These are phyloP conservation scores for Teunomyces atbi DNA, from an alignment of 805 yeast genomes.

Conservation along the genomic window DNA sequence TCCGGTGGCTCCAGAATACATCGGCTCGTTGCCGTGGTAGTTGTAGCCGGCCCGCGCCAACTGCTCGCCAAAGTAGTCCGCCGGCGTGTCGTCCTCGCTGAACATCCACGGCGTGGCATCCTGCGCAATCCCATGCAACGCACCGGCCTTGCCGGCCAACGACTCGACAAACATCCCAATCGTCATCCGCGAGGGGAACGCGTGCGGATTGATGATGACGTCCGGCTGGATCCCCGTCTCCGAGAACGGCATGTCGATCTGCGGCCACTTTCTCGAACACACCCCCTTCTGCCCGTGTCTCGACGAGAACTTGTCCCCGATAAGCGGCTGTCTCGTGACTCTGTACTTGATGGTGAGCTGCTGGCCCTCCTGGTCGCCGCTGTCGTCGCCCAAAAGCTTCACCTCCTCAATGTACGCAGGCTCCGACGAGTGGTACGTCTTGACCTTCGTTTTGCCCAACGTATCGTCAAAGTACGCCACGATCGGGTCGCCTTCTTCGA, in stretches of 20 bases:
- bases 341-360: slow-evolving; percentile 83
- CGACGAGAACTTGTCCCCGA: slow-evolving; percentile 97
- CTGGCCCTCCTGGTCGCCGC: slow-evolving; percentile 75
- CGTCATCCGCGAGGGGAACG: slow-evolving; percentile 99
- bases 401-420: slow-evolving; percentile 96
- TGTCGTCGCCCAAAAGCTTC: slow-evolving; percentile 83
- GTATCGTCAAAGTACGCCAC: slow-evolving; percentile 91
- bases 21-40: slow-evolving; percentile 97
- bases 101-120: slow-evolving; percentile 97
- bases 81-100: slow-evolving; percentile 89
- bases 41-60: slow-evolving; percentile 84
- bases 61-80: slow-evolving; percentile 96
- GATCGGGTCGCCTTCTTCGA: slow-evolving; percentile 95
- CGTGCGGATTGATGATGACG: slow-evolving; percentile 96
- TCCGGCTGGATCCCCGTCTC: slow-evolving; percentile 98
- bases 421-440: slow-evolving; percentile 90
- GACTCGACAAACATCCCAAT: slow-evolving; percentile 99
- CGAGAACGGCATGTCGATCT: slow-evolving; percentile 93
- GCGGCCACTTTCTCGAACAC: slow-evolving; percentile 97
- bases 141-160: slow-evolving; percentile 98
- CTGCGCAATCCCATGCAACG: slow-evolving; percentile 95
- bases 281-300: slow-evolving; percentile 99
- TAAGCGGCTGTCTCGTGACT: slow-evolving; percentile 85
- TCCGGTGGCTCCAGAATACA: slow-evolving; percentile 98
- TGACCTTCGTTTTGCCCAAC: slow-evolving; percentile 83